phyloP scores from a whole-genome alignment of 1,284 basidiomycete genomes.

The Ganoderma meredithae region DNA sequence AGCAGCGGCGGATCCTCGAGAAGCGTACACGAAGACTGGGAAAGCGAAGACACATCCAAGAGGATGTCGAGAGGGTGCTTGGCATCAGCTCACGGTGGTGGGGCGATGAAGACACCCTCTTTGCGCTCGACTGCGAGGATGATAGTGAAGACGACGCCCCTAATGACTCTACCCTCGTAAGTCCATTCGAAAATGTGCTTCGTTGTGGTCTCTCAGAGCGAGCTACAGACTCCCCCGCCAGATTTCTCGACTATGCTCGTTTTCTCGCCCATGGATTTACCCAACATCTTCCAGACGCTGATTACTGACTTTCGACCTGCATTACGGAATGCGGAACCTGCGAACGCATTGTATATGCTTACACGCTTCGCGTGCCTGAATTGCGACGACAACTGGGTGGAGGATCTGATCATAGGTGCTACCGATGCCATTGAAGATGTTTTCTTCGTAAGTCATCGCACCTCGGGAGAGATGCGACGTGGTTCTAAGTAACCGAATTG shows the following conservation, averaged over 20 bases:
- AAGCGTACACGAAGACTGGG: conserved; percentile 63
- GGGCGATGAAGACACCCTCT: conserved; percentile 52
- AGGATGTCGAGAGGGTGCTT: conserved; percentile 62
- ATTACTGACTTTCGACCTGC: conserved; percentile 77
- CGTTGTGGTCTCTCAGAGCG: conserved; percentile 28
- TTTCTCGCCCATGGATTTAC: conserved; percentile 82
- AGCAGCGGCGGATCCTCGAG: conserved; percentile 62
- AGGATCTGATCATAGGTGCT: conserved; percentile 90
- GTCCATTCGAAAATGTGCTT: conserved; percentile 37
- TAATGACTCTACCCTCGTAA: conserved; percentile 61
- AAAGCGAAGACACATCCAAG: conserved; percentile 58
- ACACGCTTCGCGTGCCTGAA: conserved; percentile 88
- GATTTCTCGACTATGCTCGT: conserved; percentile 90
- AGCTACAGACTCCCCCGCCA: conserved; percentile 66
- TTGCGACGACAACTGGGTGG: conserved; percentile 89
- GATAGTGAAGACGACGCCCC: conserved; percentile 53
- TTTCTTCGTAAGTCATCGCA: conserved; percentile 78
- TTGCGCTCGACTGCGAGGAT: conserved; percentile 48
- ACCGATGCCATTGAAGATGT: conserved; percentile 92
- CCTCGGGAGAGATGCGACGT: conserved; percentile 5
- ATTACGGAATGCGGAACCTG: conserved; percentile 78
- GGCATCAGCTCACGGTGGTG: conserved; percentile 71
- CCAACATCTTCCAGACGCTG: conserved; percentile 81
- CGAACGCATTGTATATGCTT: conserved; percentile 83
- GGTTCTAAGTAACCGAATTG: conserved; percentile 7